Base-by-base conservation (phyloP, 192 early-diverging fungal genomes). In the Linnemannia schmuckeri region DNA sequence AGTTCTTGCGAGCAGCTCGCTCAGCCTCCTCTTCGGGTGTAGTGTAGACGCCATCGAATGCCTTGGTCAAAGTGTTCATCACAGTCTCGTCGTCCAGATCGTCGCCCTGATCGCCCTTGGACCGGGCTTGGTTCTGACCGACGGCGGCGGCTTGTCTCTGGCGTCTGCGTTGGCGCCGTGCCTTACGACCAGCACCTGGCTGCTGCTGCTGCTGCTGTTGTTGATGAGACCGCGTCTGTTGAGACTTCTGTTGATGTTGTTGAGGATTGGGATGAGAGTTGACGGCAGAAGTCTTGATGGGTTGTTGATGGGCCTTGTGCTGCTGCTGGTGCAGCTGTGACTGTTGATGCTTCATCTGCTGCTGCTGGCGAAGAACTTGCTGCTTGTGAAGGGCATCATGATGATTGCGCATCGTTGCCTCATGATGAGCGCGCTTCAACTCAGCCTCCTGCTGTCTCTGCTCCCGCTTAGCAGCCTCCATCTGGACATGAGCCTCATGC, bases 271-370 rank as follows among this genome's bases (percentile, higher is more conserved):
- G 72, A 35, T 66, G 72, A 42, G 35, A 15, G 2, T 75, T 71
- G 69, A 18, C 69, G 1, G 38, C 18, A 15, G 69, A n/a, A 7
- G 18, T 20, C 38, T 71, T 20, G 35, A 41, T 10, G 20, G 35
- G 46, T 40, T 55, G 30, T 47, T 7, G 46, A 12, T 70, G 77
- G 0, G 49, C 22, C n/a, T 68, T 13, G 22, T 49, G 78, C 13
- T 73, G 72, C 18, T 68, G 49, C 52, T 42, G 75, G 38, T 77
- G 55, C 9, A 38, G 76, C 49, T 70, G 66, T 0, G 35, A 70
- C 5, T 72, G 47, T 46, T 42, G 37, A 6, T 41, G 68, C 38
- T 57, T 52, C 35, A 55, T n/a, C 4, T 82, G 57, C 72, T 81
- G 79, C 20, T 61, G 71, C 41, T 73, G 70, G 22, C 35, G 55